Evolutionary conservation across 2,329 filamentous ascomycete species (phyloP), one percentile per base, ranked within the genome.

Genomic region (Aspergillus caelatus): DNA sequence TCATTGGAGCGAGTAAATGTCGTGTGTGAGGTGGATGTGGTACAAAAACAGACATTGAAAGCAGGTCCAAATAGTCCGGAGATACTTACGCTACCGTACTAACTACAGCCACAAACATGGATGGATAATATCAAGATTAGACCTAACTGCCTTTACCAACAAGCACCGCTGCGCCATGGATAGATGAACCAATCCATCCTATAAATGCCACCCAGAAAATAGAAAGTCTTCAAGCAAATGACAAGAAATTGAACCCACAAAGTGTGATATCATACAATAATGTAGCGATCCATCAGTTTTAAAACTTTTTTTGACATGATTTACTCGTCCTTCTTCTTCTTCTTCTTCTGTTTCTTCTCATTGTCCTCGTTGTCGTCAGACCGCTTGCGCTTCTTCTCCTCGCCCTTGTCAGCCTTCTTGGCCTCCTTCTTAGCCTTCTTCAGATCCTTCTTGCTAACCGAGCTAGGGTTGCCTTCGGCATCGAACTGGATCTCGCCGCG

Each of bases 371-470:
- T 80, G 30, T 84, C 81, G 41, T 80, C 83, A 61, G 79, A 77
- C 59, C 81, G 84, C 82, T 91, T 91, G 76, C 89, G 86, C 86
- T 92, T 92, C 86, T 92, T 92, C 78, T 85, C 52, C 32, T 55
- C 85, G 3, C 85, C 82, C 60, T 81, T 80, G 56, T 79, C 78
- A 19, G 82, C 83, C 72, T 88, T 86, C 74, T 87, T 84, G 46
- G 80, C 81, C 66, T 84, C 86, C 80, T 90, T 91, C 80, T 86
- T 88, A 63, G 85, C 80, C 83, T 91, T 91, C 85, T 92, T 92
- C 72, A 90, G 78, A 54, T 91, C 89, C 81, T 92, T 92, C 84
- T 92, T 92, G 82, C 88, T 91, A 71, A 89, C 79, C 4, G 91
- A 83, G 69, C 86, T 83, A 46, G 90, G 88, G 58, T 84, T 88